Base-by-base conservation (phyloP, 1,284 basidiomycete genomes). In the Tilletia walkeri region DNA sequence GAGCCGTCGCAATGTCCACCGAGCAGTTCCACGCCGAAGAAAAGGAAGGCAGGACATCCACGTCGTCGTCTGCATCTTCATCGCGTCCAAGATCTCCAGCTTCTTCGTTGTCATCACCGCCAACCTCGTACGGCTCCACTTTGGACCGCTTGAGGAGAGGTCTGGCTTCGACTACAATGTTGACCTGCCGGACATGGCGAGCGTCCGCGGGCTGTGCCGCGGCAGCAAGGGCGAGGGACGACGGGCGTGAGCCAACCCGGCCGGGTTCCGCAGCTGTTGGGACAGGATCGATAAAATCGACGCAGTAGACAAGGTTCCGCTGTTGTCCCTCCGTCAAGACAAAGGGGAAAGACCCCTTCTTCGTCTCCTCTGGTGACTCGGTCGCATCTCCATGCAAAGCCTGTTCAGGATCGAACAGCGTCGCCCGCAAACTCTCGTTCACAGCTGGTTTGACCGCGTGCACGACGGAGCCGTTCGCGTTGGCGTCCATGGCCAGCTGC, bases 361-460 rank as follows among this genome's bases (percentile, higher is more conserved):
- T 9, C 12, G 12, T 30, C 9, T 24, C 54, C 24, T 30, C 54
- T 30, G 24, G 24, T 30, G 24, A 30, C 16, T 56, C 54, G n/a
- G 10, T 34, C 54, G 16, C 20, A 12, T 30, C 54, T n/a, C 20
- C 54, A 30, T 30, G 54, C 20, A 18, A 20, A 39, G 30, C 59
- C 36, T 63, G 59, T n/a, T 63, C 34, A 63, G 59, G 59, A 20
- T 63, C 59, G 59, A 63, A 63, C 59, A 63, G 6, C 36, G 34
- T 63, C n/a, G 59, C 59, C 3, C 59, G 18, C 16, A 63, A n/a
- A 14, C 36, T 39, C n/a, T 63, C 59, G 59, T 63, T 63, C 36
- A 63, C 59, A 2, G 30, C 16, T 20, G 59, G 59, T 2, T 63
- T 63, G 12, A 63, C 18, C 30, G 59, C 18, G 12, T 63, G 59